Conservation (phyloP, 1,284 basidiomycete species). For the Tilletiopsis washingtonensis region DNA sequence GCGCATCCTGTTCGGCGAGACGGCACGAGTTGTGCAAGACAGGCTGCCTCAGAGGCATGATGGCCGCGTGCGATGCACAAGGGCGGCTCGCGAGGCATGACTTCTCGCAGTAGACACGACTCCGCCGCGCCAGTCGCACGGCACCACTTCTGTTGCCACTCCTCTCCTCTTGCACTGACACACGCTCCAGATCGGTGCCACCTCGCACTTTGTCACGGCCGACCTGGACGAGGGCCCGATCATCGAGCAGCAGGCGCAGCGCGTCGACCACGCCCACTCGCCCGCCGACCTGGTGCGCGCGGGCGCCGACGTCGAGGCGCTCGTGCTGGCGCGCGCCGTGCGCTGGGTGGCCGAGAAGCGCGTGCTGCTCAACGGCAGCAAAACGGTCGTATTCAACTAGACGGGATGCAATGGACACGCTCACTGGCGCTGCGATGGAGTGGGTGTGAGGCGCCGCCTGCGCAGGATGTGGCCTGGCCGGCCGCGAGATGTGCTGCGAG, state of each 20-base stretch:
- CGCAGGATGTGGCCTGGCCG: too few relatives aligned
- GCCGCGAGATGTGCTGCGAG: too few relatives aligned
- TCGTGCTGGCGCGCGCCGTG: conserved; percentile 40
- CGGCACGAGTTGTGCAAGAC: too few relatives aligned
- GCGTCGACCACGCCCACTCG: conserved; percentile 35
- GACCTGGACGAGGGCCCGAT: conserved; percentile 46
- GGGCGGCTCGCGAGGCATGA: too few relatives aligned
- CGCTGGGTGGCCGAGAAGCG: conserved; percentile 41
- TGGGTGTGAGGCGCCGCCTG: too few relatives aligned
- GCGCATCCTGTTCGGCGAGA: not conserved
- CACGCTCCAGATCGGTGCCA: conserved; percentile 31
- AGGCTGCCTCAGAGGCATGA: too few relatives aligned
- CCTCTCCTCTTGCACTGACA: too few relatives aligned
- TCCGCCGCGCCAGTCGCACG: too few relatives aligned
- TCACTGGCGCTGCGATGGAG: not conserved
- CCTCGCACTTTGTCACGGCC: conserved; percentile 41
- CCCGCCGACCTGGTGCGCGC: conserved; percentile 32
- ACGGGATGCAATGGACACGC: not conserved
- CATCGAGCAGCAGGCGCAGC: conserved; percentile 43
- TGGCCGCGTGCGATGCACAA: too few relatives aligned
- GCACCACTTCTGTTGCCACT: too few relatives aligned
- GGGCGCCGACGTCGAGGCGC: conserved; percentile 37
- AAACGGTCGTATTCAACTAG: conserved; percentile 39
- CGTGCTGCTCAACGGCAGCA: conserved; percentile 39
- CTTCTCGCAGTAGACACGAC: too few relatives aligned